These are phyloP conservation scores for Bipolaris victoriae DNA, from an alignment of 2,329 filamentous ascomycete genomes.

Conservation along the genomic window DNA sequence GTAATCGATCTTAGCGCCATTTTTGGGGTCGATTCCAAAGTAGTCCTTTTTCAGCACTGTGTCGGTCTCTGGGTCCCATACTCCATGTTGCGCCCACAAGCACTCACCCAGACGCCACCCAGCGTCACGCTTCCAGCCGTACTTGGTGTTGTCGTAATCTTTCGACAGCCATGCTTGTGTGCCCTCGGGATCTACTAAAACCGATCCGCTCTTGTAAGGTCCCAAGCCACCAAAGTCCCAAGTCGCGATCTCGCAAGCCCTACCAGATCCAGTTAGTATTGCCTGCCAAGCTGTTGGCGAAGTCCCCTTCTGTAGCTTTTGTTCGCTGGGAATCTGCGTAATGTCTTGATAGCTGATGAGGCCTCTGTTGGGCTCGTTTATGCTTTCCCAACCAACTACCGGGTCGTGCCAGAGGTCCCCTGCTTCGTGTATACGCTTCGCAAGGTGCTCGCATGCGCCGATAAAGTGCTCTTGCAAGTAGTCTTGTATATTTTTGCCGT, in stretches of 20 bases:
- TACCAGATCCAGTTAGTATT: constrained; percentile 87
- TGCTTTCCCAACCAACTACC: constrained; percentile 92
- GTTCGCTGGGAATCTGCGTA: constrained; percentile 79
- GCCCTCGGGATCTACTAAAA: constrained; percentile 86
- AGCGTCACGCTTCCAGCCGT: constrained; percentile 87
- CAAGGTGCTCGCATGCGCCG: constrained; percentile 78
- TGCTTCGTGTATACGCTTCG: constrained; percentile 83
- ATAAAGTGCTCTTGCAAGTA: constrained; percentile 90
- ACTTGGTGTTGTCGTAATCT: constrained; percentile 84
- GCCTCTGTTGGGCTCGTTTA: constrained; percentile 94
- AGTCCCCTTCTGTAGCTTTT: constrained; percentile 90
- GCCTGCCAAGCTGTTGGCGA: constrained; percentile 94
- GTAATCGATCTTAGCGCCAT: constrained; percentile 76
- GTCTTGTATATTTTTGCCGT: constrained; percentile 95
- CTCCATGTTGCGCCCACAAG: constrained; percentile 93
- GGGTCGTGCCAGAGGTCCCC: constrained; percentile 85
- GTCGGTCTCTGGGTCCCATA: constrained; percentile 86
- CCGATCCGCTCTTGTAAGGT: constrained; percentile 84
- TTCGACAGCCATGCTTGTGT: constrained; percentile 81
- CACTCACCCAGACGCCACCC: constrained; percentile 94
- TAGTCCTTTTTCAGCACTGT: constrained; percentile 83
- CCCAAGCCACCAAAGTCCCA: constrained; percentile 96
- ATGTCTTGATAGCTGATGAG: constrained; percentile 84
- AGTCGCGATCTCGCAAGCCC: constrained; percentile 85
- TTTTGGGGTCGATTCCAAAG: constrained; percentile 78